These are phyloP conservation scores for Hyaloscypha finlandica DNA, from an alignment of 495 filamentous ascomycete species.

Conservation along the genomic window DNA sequence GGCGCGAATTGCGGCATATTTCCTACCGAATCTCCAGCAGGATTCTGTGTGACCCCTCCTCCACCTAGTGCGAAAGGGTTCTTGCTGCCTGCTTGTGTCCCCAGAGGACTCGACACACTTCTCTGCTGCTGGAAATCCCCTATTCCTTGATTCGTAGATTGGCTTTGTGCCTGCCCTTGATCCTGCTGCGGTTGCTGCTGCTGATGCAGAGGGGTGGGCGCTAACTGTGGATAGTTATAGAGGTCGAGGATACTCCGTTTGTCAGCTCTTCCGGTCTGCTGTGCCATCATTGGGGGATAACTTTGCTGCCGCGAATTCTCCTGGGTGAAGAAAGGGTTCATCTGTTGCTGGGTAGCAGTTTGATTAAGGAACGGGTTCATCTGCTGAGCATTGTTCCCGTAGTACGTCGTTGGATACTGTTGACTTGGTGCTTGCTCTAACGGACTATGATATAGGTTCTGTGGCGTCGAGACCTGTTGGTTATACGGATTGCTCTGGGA, in stretches of 20 bases:
- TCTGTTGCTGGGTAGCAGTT: constrained; percentile 34
- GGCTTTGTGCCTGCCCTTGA: constrained; percentile 22
- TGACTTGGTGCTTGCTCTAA: constrained; percentile 37
- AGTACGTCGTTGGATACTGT: constrained; percentile 23
- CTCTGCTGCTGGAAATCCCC: constrained; percentile 30
- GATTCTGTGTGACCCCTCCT: constrained; percentile 18
- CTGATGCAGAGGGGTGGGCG: constrained; percentile 45
- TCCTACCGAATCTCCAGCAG: constrained; percentile 29
- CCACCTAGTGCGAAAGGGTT: constrained; percentile 47
- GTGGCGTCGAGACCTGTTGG: constrained; percentile 21
- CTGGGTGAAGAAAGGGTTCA: constrained; percentile 18
- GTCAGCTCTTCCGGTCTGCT: constrained; percentile 47
- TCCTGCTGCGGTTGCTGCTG: constrained; percentile 14
- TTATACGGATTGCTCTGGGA: constrained; percentile 31
- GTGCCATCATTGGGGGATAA: constrained; percentile 26
- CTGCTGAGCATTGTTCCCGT: constrained; percentile 18
- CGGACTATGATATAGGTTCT: constrained; percentile 24
- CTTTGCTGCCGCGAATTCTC: neutral
- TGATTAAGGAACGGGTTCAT: constrained; percentile 22
- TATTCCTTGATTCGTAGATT: constrained; percentile 29
- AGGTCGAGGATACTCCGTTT: constrained; percentile 87
- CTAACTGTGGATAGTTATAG: constrained; percentile 77
- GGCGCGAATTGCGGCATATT: constrained; percentile 21
- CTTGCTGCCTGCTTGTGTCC: constrained; percentile 38
- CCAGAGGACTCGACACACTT: constrained; percentile 23